Base-by-base conservation (phyloP, 768 basidiomycete genomes). In the Favolaschia claudopus region DNA sequence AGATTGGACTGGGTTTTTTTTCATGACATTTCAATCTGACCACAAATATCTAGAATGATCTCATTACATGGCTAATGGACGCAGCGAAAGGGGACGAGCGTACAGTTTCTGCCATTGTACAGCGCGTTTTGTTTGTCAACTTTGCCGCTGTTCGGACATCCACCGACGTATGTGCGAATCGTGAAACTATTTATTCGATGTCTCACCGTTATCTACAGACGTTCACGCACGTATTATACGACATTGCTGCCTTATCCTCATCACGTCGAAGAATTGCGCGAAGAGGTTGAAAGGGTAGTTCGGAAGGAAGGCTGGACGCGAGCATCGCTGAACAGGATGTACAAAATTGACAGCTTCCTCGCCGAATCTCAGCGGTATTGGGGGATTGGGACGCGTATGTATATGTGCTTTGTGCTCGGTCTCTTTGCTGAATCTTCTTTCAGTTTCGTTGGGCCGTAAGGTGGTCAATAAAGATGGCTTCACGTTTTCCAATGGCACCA, bases 401-500 rank as follows among this genome's bases (percentile, higher is more conserved):
- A 50, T 29, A 47, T 40, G 15, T 14, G 13, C 3, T 4, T 14
- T 37, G n/a, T 5, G 4, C 17, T n/a, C 4, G 4, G 8, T 20
- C 8, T 14, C 29, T 32, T 38, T 22, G 3, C 12, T 27, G 5
- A 32, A 7, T 6, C 12, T 9, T 31, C 5, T n/a, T 15, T 19
- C 37, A 77, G 74, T 69, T 33, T 17, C 54, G 6, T 40, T 78
- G 39, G 33, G 25, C 3, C 69, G 77, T 27, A 74, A 69, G 44
- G 74, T 70, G 0, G 19, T 74, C 20, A 33, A 20, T 5, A 27
- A 42, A 39, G 65, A 68, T 33, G 71, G 74, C 20, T 67, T 71
- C 47, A 73, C 65, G 5, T 70, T 79, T 28, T 72, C 73, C 0
- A 75, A 79, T 43, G 78, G 77, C 10, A 73, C 72, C 0, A 40